phyloP scores from a whole-genome alignment of 495 filamentous ascomycete species.

The Staphylotrichum tortipilum region DNA sequence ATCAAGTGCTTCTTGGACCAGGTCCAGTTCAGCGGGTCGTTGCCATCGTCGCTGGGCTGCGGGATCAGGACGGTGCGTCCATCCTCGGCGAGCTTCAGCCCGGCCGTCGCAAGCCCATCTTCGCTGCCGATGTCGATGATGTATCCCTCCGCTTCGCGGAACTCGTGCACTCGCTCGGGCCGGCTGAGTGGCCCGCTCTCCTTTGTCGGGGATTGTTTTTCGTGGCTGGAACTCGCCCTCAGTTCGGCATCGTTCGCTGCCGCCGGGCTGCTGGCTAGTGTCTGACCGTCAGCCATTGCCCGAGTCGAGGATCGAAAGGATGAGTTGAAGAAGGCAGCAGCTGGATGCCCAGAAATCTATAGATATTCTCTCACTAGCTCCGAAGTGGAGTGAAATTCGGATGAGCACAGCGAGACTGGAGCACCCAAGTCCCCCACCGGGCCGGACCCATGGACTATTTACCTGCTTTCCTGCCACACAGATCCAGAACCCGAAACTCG shows the following conservation, averaged over 20 bases:
- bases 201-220: background rate
- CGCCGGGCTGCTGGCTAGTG: no score
- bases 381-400: no score
- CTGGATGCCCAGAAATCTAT: no score
- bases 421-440: no score
- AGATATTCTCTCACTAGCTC: no score
- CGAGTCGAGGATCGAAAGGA: no score
- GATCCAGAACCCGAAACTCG: no score
- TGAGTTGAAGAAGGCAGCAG: no score
- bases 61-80: slow-evolving; percentile 49
- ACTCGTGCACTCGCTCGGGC: slow-evolving; percentile 19
- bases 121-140: slow-evolving; percentile 30
- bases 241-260: background rate
- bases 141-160: slow-evolving; percentile 28
- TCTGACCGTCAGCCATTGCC: background rate
- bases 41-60: slow-evolving; percentile 46
- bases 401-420: no score
- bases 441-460: no score
- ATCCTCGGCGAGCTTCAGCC: slow-evolving; percentile 33
- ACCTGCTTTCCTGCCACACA: no score
- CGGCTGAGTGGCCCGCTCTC: background rate
- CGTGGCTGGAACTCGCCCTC: background rate
- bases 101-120: slow-evolving; percentile 8
- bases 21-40: slow-evolving; percentile 56
- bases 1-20: slow-evolving; percentile 45